These are phyloP conservation scores for Coleophoma eucalyptorum DNA, from an alignment of 2,329 filamentous ascomycete genomes.

Conservation along the genomic window DNA sequence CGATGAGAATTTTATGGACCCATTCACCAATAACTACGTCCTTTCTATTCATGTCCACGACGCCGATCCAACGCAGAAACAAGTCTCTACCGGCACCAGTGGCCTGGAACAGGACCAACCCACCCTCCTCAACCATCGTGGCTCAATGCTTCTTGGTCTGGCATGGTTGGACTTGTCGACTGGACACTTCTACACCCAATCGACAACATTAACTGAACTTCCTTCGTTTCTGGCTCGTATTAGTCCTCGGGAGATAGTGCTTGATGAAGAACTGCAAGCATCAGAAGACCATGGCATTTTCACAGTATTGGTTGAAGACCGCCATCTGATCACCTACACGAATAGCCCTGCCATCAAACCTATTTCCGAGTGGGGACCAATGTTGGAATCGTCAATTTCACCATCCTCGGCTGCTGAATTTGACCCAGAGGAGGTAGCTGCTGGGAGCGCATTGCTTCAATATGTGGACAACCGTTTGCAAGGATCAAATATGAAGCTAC, in stretches of 20 bases:
- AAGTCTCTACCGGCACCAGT: conserved; percentile 11
- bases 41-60: conserved; percentile 67
- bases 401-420: conserved; percentile 52
- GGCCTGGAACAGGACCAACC: not conserved
- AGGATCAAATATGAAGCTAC: conserved; percentile 75
- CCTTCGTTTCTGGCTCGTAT: conserved; percentile 82
- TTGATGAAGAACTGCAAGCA: conserved; percentile 61
- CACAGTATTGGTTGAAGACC: conserved; percentile 68
- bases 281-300: conserved; percentile 59
- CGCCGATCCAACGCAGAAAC: not conserved
- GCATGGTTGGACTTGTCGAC: conserved; percentile 96
- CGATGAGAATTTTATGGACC: conserved; percentile 96
- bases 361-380: conserved; percentile 59
- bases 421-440: conserved; percentile 64
- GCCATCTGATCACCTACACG: conserved; percentile 73
- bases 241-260: conserved; percentile 77
- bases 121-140: not conserved
- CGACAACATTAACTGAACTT: conserved; percentile 64
- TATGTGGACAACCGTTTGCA: conserved; percentile 80
- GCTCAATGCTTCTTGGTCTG: conserved; percentile 58
- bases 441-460: conserved; percentile 76
- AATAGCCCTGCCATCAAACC: conserved; percentile 32
- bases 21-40: conserved; percentile 89
- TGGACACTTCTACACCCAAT: conserved; percentile 87
- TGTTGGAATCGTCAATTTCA: conserved; percentile 72